These are phyloP conservation scores for Verticillium isaacii DNA, from an alignment of 2,329 filamentous ascomycete species.

Conservation along the genomic window DNA sequence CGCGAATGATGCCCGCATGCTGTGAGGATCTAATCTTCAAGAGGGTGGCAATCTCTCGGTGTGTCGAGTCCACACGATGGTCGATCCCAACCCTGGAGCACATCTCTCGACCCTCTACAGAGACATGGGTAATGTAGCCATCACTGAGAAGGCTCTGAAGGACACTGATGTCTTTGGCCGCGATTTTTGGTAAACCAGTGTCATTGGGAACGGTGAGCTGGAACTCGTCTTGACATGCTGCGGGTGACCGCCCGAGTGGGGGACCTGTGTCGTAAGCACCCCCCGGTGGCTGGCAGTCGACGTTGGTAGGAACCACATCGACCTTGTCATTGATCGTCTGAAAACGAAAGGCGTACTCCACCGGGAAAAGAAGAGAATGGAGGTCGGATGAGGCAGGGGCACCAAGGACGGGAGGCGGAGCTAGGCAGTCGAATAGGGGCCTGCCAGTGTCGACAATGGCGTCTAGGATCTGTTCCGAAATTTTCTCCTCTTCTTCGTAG, in stretches of 20 bases:
- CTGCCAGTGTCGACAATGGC: conserved; percentile 9
- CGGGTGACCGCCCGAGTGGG: neutral
- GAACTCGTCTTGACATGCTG: neutral
- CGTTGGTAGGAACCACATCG: neutral
- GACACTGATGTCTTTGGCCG: conserved; percentile 12
- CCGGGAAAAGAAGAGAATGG: conserved; percentile 13
- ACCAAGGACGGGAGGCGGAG: conserved; percentile 4
- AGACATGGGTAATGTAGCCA: conserved; percentile 12
- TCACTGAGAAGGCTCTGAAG: conserved; percentile 10
- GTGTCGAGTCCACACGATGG: conserved; percentile 5
- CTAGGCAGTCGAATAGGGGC: conserved; percentile 9
- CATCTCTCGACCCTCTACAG: conserved; percentile 10
- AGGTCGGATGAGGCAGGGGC: conserved; percentile 4
- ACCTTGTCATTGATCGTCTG: conserved; percentile 5
- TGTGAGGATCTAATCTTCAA: conserved; percentile 9
- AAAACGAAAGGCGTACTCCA: conserved; percentile 9
- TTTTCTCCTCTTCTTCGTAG: conserved; percentile 7
- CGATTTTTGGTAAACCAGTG: conserved; percentile 7
- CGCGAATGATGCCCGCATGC: conserved; percentile 7
- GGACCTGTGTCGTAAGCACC: neutral
- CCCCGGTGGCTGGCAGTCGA: too few species aligned
- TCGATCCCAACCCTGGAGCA: conserved; percentile 10
- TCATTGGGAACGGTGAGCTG: neutral
- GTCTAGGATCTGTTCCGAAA: conserved; percentile 9
- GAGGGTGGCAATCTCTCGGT: conserved; percentile 9